Conservation (phyloP, 2,329 filamentous ascomycete species). For the Aspergillus hortae region DNA sequence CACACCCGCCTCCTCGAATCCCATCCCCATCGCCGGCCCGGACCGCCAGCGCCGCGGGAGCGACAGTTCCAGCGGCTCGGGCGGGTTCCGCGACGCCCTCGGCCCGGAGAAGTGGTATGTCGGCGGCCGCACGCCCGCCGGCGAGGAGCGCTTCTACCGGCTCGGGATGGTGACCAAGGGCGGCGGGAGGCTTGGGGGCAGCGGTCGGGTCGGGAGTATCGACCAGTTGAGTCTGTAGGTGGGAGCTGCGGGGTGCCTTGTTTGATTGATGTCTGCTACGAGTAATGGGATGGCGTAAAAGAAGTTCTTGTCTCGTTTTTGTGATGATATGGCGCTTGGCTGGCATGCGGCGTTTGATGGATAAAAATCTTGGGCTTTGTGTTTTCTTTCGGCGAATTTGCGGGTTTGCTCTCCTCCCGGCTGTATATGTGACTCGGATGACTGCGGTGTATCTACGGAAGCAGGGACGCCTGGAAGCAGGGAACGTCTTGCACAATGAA, state of each 20-base stretch:
- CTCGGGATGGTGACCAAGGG: conserved; percentile 47
- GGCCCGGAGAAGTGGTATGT: conserved; percentile 52
- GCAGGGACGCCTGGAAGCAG: no score
- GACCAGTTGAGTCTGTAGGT: conserved; percentile 48
- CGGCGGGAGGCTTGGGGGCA: conserved; percentile 39
- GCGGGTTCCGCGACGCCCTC: conserved; percentile 46
- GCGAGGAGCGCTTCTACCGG: conserved; percentile 48
- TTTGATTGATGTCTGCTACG: no score
- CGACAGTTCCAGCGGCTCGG: conserved; percentile 45
- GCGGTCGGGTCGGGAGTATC: conserved; percentile 44
- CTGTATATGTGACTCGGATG: no score
- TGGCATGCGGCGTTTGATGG: no score
- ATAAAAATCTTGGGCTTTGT: no score
- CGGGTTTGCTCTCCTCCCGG: no score
- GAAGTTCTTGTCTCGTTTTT: background rate
- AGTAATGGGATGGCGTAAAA: no score
- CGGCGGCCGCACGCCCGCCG: conserved; percentile 44
- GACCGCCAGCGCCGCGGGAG: conserved; percentile 45
- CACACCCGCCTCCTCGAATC: conserved; percentile 29
- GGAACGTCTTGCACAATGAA: no score
- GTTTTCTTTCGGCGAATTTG: no score
- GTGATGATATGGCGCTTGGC: background rate
- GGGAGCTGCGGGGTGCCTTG: no score
- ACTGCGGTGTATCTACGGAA: no score
- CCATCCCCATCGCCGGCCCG: conserved; percentile 35